These are phyloP conservation scores for Solanum lycopersicoides DNA, from an alignment of 257 asterid species.

Conservation along the genomic window DNA sequence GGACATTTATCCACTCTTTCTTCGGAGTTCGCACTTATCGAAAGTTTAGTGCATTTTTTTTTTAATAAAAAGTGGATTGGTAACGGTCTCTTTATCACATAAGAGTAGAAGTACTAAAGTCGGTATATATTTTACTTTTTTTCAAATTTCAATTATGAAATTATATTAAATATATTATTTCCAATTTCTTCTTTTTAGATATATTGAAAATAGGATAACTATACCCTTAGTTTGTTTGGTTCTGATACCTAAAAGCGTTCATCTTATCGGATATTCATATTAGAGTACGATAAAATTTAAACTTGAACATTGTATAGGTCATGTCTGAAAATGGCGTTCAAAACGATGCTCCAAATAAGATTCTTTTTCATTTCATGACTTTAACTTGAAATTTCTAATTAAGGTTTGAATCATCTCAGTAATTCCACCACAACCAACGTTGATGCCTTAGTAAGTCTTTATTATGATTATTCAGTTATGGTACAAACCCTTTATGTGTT, in stretches of 20 bases:
- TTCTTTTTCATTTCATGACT: not conserved
- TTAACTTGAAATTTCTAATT: too few species aligned
- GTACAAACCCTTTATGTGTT: not conserved
- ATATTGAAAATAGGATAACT: not conserved
- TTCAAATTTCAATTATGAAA: accelerated
- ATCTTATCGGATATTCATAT: not conserved
- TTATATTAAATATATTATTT: too few species aligned
- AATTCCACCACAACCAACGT: not conserved
- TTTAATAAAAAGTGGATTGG: accelerated
- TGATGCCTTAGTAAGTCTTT: not conserved
- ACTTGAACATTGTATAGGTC: accelerated
- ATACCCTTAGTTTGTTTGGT: too few species aligned
- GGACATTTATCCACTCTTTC: not conserved
- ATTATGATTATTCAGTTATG: not conserved
- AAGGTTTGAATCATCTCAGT: accelerated
- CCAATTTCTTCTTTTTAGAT: too few species aligned
- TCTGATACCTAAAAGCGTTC: not conserved
- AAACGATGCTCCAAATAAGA: not conserved
- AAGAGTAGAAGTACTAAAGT: not conserved
- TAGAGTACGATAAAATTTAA: not conserved
- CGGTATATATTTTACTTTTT: too few species aligned
- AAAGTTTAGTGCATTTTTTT: not conserved
- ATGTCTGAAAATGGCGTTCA: too few species aligned
- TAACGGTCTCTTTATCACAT: too few species aligned
- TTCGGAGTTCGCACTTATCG: accelerated